phyloP scores from a whole-genome alignment of 305 asterid species.

The Euphrasia arctica region DNA sequence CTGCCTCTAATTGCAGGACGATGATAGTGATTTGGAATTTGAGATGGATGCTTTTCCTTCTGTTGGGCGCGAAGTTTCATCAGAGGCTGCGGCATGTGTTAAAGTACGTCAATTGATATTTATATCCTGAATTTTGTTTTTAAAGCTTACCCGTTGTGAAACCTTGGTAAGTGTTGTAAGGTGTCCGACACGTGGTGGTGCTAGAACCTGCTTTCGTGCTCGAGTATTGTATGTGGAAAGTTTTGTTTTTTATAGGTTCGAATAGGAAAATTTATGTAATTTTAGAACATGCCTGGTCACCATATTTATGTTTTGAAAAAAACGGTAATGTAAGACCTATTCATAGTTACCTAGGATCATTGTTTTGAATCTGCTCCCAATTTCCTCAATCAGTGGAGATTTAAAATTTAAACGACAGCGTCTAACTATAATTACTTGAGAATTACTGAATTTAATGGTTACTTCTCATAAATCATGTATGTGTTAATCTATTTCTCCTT shows the following conservation, averaged over 20 bases:
- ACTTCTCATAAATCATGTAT: neutral
- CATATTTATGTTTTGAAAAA: neutral
- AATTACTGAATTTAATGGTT: neutral
- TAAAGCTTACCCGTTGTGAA: neutral
- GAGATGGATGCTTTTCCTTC: conserved; percentile 68
- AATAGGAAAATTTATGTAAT: neutral
- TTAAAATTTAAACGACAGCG: neutral
- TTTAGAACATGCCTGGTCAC: neutral
- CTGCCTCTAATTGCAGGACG: conserved; percentile 50
- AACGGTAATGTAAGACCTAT: neutral
- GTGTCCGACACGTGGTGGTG: neutral
- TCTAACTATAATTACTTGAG: neutral
- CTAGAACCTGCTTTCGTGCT: neutral
- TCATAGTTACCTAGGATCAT: neutral
- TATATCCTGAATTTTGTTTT: conserved; percentile 12
- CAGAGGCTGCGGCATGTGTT: conserved; percentile 79
- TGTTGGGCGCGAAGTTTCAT: conserved; percentile 52
- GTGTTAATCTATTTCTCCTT: neutral
- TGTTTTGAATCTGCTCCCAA: neutral
- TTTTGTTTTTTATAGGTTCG: neutral
- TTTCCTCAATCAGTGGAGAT: neutral
- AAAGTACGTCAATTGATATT: conserved; percentile 31
- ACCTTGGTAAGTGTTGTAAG: neutral
- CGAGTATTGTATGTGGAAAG: too few species aligned
- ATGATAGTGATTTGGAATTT: conserved; percentile 78